Evolutionary conservation across 2,329 filamentous ascomycete genomes (phyloP), one percentile per base, ranked within the genome.

Genomic region (Botrytis squamosa): DNA sequence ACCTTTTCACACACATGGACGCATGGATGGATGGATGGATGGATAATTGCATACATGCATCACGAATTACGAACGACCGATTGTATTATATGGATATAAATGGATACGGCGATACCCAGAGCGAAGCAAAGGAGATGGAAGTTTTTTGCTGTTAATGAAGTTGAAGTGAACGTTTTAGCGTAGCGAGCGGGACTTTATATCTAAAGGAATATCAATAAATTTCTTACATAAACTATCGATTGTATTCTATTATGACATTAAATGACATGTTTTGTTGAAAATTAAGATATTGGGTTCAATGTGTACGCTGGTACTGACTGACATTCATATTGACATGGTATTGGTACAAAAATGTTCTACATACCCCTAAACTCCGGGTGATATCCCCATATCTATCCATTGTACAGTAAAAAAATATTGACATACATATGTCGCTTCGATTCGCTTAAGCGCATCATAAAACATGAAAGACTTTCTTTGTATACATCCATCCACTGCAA

Each of bases 211-310:
- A 55, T 40, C 25, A 49, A 42, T 69, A 49, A 70, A 65, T 40
- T 38, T 74, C 29, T 69, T 66, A 75, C 63, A 73, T 60, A 33
- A 64, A 44, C 29, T 2, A 29, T 64, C 10, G 12, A 64, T 10
- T 18, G 10, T 33, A 5, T 29, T 63, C 12, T 6, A 10, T 22
- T 25, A 12, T 29, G 20, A 22, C 25, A 12, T 4, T 0, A 22
- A 3, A 36, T 6, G 1, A 22, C 9, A 60, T 22, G 4, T 10
- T 22, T 20, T 33, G 18, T 12, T 22, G 18, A 20, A 36, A 46
- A 16, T 3, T 22, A n/a, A n/a, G 14, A 63, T 63, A 29, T 46
- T 65, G 12, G 5, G 25, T 44, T 63, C 2, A n/a, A 40, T 49
- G 14, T 7, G 20, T 25, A 36, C 33, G 5, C 12, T n/a, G 33